Evolutionary conservation across 2,329 filamentous ascomycete species (phyloP).

Genomic region (Zalaria sp.): DNA sequence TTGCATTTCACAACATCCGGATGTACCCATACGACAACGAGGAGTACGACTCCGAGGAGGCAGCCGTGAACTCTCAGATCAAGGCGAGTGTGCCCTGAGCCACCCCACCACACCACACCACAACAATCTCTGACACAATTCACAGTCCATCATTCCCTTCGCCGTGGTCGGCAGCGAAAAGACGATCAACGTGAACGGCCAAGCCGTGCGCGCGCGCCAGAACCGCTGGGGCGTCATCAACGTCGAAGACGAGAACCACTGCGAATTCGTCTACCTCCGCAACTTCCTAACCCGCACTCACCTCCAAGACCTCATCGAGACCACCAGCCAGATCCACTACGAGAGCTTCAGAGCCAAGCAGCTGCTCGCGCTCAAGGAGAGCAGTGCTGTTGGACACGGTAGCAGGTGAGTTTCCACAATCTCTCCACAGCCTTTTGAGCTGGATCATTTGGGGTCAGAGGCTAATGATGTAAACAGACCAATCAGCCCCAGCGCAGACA

Average conservation of each 20-base stretch:
- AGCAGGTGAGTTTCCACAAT: constrained; percentile 40
- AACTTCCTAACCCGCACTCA: constrained; percentile 98
- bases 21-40: constrained; percentile 99
- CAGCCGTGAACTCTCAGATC: constrained; percentile 83
- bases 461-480: constrained; percentile 29
- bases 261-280: constrained; percentile 96
- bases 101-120: background rate
- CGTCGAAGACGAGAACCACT: constrained; percentile 98
- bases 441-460: background rate
- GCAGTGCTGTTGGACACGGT: constrained; percentile 67
- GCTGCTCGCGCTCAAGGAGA: constrained; percentile 93
- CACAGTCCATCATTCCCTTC: constrained; percentile 82
- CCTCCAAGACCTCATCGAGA: constrained; percentile 97
- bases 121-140: constrained; percentile 11
- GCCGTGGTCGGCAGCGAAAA: constrained; percentile 97
- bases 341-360: constrained; percentile 99
- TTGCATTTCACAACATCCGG: constrained; percentile 98
- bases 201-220: constrained; percentile 93
- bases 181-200: constrained; percentile 92
- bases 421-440: background rate
- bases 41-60: constrained; percentile 95
- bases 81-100: constrained; percentile 47
- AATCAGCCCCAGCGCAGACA: constrained; percentile 88
- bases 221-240: constrained; percentile 99
- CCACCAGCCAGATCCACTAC: constrained; percentile 98